Base-by-base conservation (phyloP, 2,329 filamentous ascomycete genomes). In the Botrytis galanthina region DNA sequence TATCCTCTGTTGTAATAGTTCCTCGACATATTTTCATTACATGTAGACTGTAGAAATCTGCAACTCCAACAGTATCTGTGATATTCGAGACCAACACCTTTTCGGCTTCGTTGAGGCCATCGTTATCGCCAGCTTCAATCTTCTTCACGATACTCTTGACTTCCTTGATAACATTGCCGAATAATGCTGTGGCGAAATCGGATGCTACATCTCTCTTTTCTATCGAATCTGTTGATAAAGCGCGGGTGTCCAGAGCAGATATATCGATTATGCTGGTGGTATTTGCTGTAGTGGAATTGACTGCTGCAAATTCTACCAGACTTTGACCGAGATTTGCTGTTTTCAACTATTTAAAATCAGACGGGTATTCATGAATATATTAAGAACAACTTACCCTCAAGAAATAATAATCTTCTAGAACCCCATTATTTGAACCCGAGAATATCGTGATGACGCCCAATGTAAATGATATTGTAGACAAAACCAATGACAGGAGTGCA, bases 1-100 rank as follows among this genome's bases (percentile, higher is more conserved):
- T 54, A 0, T 51, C 26, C 48, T 16, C 48, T 54, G 48, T 1
- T 54, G 48, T 51, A 7, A 57, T 68, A 54, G 35, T 54, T n/a
- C 66, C 66, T 39, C 18, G 22, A 29, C 66, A 42, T 10, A 68
- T 68, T 26, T 39, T 57, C 46, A 68, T 68, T 39, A 68, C 46
- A 57, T 68, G 66, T 32, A 68, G 20, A 39, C 32, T 68, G 18
- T 68, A 68, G 20, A 68, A 68, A 51, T 68, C 66, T 14, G 66
- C 66, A 37, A 68, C 32, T 39, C 46, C 48, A 14, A 68, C 37
- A 5, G 66, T 54, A n/a, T 68, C 46, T 29, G 66, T 68, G 7
- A 68, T 35, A 57, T 57, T 68, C 16, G 32, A 37, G 12, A 68
- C 22, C 32, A 57, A 39, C 4, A 10, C 12, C 20, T 39, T 68